Evolutionary conservation across 305 asterid genomes (phyloP).

Genomic region (Lippia alba): DNA sequence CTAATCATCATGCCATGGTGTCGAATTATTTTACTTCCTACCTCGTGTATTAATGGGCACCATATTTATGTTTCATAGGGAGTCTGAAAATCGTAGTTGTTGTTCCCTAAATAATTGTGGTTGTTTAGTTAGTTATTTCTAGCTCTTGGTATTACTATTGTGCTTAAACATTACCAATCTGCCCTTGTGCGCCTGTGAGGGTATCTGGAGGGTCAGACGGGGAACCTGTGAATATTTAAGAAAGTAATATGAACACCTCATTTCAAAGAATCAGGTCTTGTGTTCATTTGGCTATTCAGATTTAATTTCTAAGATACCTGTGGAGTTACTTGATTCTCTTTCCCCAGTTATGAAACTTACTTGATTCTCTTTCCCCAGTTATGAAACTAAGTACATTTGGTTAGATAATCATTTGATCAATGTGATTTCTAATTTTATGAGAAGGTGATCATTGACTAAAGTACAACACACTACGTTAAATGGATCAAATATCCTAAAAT

Average conservation of each 20-base stretch:
- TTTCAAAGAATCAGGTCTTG: not conserved
- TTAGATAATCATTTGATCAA: not conserved
- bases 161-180: constrained; percentile 1
- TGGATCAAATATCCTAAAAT: not conserved
- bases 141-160: not conserved
- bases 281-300: constrained; percentile 12
- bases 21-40: not conserved
- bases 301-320: not conserved
- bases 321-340: constrained; percentile 13
- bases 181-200: not conserved
- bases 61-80: not conserved
- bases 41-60: constrained; percentile 9
- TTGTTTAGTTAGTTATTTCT: not conserved
- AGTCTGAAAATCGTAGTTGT: not conserved
- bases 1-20: constrained; percentile 10
- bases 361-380: constrained; percentile 1
- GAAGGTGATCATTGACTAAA: not conserved
- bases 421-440: not conserved
- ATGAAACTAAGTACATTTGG: not conserved
- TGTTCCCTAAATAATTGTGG: not conserved
- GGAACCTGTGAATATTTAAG: too few species aligned
- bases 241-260: not conserved
- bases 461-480: not conserved
- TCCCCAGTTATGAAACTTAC: constrained; percentile 1
- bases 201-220: too few species aligned